phyloP scores from a whole-genome alignment of 805 yeast genomes.

The Ogataea wickerhamii region DNA sequence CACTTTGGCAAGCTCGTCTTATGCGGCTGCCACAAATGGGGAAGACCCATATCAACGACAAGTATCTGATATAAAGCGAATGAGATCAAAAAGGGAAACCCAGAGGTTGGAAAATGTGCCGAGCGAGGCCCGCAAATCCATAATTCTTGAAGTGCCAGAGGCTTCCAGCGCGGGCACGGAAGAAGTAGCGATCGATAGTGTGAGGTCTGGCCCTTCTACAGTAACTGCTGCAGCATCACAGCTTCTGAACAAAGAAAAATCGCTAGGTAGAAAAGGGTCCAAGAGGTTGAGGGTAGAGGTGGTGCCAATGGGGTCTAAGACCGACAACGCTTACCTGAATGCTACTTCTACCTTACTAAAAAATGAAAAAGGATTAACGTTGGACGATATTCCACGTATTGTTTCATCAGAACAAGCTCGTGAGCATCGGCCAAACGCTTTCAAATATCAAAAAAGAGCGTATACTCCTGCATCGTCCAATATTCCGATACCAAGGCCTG shows the following conservation, averaged over 20 bases:
- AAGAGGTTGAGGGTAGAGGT: slow-evolving; percentile 29
- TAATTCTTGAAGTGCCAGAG: slow-evolving; percentile 60
- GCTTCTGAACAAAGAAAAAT: slow-evolving; percentile 20
- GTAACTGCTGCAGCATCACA: slow-evolving; percentile 17
- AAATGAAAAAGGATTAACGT: slow-evolving; percentile 79
- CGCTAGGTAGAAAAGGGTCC: slow-evolving; percentile 28
- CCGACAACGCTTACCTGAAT: slow-evolving; percentile 38
- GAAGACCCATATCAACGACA: slow-evolving; percentile 63
- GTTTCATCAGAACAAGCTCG: slow-evolving; percentile 97
- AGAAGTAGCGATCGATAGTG: slow-evolving; percentile 18
- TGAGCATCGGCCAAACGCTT: slow-evolving; percentile 89
- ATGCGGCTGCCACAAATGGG: background rate
- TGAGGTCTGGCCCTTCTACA: slow-evolving; percentile 1
- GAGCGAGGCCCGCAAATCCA: slow-evolving; percentile 58
- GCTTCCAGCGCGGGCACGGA: slow-evolving; percentile 37
- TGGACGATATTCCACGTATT: slow-evolving; percentile 95
- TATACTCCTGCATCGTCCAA: slow-evolving; percentile 33
- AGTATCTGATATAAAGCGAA: slow-evolving; percentile 64
- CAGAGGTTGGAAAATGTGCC: slow-evolving; percentile 52
- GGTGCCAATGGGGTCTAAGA: slow-evolving; percentile 24
- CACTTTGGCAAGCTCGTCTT: background rate
- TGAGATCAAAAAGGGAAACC: slow-evolving; percentile 70
- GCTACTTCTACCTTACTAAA: slow-evolving; percentile 68
- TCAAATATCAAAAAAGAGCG: slow-evolving; percentile 62
- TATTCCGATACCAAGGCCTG: slow-evolving; percentile 34